Conservation (phyloP, 2,329 filamentous ascomycete species). For the Hymenoscyphus infarciens region DNA sequence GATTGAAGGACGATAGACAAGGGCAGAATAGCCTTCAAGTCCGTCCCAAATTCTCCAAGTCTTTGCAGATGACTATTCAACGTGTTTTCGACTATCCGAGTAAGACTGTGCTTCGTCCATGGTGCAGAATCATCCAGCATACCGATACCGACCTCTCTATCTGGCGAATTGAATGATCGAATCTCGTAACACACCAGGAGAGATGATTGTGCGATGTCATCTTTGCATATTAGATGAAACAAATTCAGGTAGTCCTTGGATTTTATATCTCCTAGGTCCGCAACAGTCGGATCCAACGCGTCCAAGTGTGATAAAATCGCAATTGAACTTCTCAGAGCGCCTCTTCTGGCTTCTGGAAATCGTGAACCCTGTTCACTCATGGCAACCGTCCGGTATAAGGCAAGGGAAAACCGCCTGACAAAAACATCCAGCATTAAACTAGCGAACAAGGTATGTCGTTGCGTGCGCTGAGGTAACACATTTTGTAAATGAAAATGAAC, state of each 20-base stretch:
- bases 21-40: constrained; percentile 34
- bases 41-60: constrained; percentile 31
- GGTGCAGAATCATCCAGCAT: constrained; percentile 9
- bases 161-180: constrained; percentile 8
- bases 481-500: constrained; percentile 14
- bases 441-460: constrained; percentile 17
- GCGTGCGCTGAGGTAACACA: constrained; percentile 7
- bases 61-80: constrained; percentile 31
- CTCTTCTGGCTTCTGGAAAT: constrained; percentile 22
- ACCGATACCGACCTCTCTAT: no score
- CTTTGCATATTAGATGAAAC: constrained; percentile 22
- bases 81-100: constrained; percentile 32
- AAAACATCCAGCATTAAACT: constrained; percentile 23
- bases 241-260: constrained; percentile 24
- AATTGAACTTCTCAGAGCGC: constrained; percentile 20
- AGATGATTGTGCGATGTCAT: constrained; percentile 23
- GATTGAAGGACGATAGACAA: constrained; percentile 34
- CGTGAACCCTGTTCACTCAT: constrained; percentile 11
- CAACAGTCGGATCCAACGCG: constrained; percentile 24
- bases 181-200: constrained; percentile 25
- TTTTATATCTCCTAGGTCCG: constrained; percentile 22
- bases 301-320: constrained; percentile 25
- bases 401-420: constrained; percentile 19
- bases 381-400: constrained; percentile 20
- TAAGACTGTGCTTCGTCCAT: constrained; percentile 31